Evolutionary conservation across 495 filamentous ascomycete genomes (phyloP), one percentile per base, ranked within the genome.

Genomic region (Xylaria cubensis): DNA sequence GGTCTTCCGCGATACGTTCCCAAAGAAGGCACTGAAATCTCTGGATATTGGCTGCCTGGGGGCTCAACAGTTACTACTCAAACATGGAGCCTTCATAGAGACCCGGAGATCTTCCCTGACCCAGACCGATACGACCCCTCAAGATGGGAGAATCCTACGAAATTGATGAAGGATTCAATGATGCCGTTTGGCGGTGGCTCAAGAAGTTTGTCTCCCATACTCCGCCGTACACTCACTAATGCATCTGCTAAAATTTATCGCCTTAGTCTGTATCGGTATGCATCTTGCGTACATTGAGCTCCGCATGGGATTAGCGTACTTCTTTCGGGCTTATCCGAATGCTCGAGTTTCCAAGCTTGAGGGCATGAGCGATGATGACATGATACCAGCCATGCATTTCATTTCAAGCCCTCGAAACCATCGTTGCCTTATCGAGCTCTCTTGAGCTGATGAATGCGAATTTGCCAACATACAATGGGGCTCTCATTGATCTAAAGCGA

Each of bases 151-250:
- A 73, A 75, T 0, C 80, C 83, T 0, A 86, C 85, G 0, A 83
- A 82, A 55, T 82, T 74, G 15, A 88, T 89, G 85, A 88, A 86
- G 67, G 82, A 88, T 46, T 80, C 82, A 7, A 87, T 85, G 17
- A 74, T 88, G 66, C 80, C 87, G 0, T 90, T 88, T 74, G 87
- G 88, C 0, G 86, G 80, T 21, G 88, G 87, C 9, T 68, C 75
- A 5, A 63, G 78, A 73, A 72, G 78, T 80, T 67, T 53, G 77
- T 75, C 36, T 39, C 36, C 29, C 58, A 42, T 24, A 24, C 21
- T 67, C 3, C 8, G 2, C 48, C 26, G 21, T 41, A 2, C 42
- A 42, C n/a, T 9, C n/a, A 15, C n/a, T 66, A 24, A 17, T 41
- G 8, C 41, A 19, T 24, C 51, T 80, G 78, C 29, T 80, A 84